These are phyloP conservation scores for Tephrocybe rancida DNA, from an alignment of 768 basidiomycete species.

Conservation along the genomic window DNA sequence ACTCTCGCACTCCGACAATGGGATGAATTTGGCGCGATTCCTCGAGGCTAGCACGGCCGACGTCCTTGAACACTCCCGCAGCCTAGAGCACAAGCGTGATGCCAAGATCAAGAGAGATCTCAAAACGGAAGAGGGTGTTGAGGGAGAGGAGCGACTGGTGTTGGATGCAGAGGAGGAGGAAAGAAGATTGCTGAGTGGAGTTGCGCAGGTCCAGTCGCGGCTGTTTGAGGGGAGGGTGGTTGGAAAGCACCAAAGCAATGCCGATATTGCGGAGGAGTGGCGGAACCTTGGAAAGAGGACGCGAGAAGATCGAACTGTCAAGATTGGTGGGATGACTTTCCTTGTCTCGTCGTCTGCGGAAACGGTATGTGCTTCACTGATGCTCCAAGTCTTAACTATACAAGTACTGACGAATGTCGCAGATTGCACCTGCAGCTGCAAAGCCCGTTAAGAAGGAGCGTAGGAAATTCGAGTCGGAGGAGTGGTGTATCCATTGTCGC, in stretches of 20 bases:
- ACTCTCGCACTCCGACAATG: constrained; percentile 37
- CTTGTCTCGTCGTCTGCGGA: constrained; percentile 22
- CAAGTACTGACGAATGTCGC: constrained; percentile 2
- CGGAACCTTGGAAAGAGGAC: constrained; percentile 46
- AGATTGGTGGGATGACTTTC: constrained; percentile 30
- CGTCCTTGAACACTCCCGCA: constrained; percentile 48
- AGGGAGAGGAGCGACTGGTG: constrained; percentile 26
- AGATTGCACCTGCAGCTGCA: constrained; percentile 15
- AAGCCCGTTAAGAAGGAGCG: constrained; percentile 29
- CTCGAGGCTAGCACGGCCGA: constrained; percentile 42
- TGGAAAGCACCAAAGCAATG: constrained; percentile 33
- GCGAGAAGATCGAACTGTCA: constrained; percentile 39
- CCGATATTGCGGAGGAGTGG: constrained; percentile 50
- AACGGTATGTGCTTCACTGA: constrained; percentile 11
- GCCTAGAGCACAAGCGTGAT: constrained; percentile 42
- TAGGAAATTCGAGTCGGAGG: constrained; percentile 50
- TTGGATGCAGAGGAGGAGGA: constrained; percentile 58
- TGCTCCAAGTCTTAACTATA: neutral
- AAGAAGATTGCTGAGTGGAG: constrained; percentile 46
- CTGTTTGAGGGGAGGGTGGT: constrained; percentile 58
- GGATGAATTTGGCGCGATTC: constrained; percentile 46
- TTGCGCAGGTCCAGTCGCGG: constrained; percentile 60
- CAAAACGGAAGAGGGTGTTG: constrained; percentile 15
- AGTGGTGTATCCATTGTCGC: constrained; percentile 60
- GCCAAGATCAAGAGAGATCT: constrained; percentile 47